Base-by-base conservation (phyloP, 768 basidiomycete species). In the Trametes gibbosa region DNA sequence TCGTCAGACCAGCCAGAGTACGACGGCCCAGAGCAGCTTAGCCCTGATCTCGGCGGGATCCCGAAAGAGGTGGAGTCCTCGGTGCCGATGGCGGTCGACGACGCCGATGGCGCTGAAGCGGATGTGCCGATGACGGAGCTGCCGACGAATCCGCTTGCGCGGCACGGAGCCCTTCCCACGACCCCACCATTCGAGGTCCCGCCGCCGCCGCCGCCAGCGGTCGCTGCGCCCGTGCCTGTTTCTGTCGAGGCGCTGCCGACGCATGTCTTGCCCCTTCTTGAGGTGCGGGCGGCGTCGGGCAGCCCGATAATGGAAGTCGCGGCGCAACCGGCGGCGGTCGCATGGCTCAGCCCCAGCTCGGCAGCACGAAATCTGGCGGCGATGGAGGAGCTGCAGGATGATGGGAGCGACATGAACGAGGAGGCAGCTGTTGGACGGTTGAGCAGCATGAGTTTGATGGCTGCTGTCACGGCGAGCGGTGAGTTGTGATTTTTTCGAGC, bases 381-480 rank as follows among this genome's bases (percentile, higher is more conserved):
- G 57, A 25, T 34, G 46, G 56, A 50, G 59, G 65, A 49, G 51
- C 57, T 70, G 27, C 51, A 75, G 13, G 78, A 78, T 29, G 78
- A 79, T 51, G 82, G 75, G 29, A 62, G 67, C 25, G 75, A 77
- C 55, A 64, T 73, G 16, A 75, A 74, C 29, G 84, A 92, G 64
- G 92, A 95, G 69, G 91, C 89, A 14, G 84, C 89, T 5, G 80
- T 93, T 19, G 95, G 95, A 5, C 81, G 93, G 57, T 77, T 96
- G 49, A 90, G 92, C 5, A 92, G 92, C 66, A 94, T 97, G 93
- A 92, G 91, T 69, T 75, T 97, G 50, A 90, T 96, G 77, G 94
- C 94, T 39, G 86, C 92, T 8, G 85, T 94, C 13, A 83, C 89
- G 29, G 90, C 92, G 25, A 85, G 84, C 62, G 87, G 88, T 90